Conservation (phyloP, 2,329 filamentous ascomycete species). For the Cyphellophora attinorum region DNA sequence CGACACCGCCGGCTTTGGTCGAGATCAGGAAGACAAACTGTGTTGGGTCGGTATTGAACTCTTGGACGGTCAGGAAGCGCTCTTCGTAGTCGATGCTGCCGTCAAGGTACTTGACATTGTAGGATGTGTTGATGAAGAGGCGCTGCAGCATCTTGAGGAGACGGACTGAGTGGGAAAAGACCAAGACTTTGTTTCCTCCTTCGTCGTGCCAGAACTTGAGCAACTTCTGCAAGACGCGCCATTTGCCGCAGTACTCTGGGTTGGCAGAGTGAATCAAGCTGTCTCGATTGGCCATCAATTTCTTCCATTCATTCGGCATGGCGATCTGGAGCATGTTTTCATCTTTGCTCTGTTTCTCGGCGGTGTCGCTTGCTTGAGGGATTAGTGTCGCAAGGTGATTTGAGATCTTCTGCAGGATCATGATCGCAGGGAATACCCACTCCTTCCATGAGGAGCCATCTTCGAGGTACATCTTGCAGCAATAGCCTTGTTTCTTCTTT, state of each 20-base stretch:
- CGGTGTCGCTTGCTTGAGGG: slow-evolving; percentile 53
- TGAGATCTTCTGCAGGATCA: slow-evolving; percentile 73
- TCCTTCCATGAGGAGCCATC: slow-evolving; percentile 58
- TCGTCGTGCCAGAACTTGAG: slow-evolving; percentile 82
- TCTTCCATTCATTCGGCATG: slow-evolving; percentile 64
- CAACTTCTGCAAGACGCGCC: slow-evolving; percentile 80
- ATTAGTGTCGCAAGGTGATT: slow-evolving; percentile 89
- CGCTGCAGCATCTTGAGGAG: slow-evolving; percentile 75
- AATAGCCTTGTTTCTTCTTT: slow-evolving; percentile 67
- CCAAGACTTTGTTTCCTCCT: slow-evolving; percentile 77
- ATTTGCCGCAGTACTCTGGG: slow-evolving; percentile 91
- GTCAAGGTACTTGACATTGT: slow-evolving; percentile 85
- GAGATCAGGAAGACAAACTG: slow-evolving; percentile 96
- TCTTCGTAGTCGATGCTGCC: slow-evolving; percentile 77
- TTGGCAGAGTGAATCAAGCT: slow-evolving; percentile 74
- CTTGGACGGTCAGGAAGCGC: slow-evolving; percentile 70
- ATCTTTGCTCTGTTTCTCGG: slow-evolving; percentile 69
- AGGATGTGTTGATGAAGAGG: slow-evolving; percentile 78
- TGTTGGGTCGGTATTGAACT: slow-evolving; percentile 77
- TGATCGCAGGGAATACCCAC: slow-evolving; percentile 76
- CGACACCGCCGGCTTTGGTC: slow-evolving; percentile 84
- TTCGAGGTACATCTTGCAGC: slow-evolving; percentile 55
- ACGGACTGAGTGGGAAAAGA: slow-evolving; percentile 88
- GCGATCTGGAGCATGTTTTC: slow-evolving; percentile 64
- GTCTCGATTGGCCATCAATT: slow-evolving; percentile 65